Evolutionary conservation across 495 filamentous ascomycete species (phyloP), one percentile per base, ranked within the genome.

Genomic region (Penicillium verhagenii): DNA sequence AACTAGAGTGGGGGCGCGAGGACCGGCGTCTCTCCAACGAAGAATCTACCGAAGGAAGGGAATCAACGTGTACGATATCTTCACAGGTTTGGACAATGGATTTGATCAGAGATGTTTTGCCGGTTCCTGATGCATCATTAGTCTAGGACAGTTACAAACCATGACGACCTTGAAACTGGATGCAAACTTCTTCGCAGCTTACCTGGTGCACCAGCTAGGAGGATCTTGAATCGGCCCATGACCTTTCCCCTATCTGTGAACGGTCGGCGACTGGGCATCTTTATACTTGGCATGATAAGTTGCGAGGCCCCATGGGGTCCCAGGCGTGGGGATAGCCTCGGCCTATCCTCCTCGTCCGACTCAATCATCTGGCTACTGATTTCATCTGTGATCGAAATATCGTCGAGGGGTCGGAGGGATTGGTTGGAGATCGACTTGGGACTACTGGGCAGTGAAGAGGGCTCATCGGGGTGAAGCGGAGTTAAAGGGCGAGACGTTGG

Each of bases 281-380:
- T 87, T 60, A 99, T 90, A 67, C 91, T 96, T 8, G 94, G 94
- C 95, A 99, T 99, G 58, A 99, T 88, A 14, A 99, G 81, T 69
- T 97, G 93, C 26, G 93, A 91, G 16, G 82, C 83, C 58, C 80
- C 85, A 50, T 72, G 74, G 23, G 61, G 56, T 16, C 50, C 63
- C 19, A 66, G 43, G 25, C 57, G 63, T 20, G 69, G 67, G 19
- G 67, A 59, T 3, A 59, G 50, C 2, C 58, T 39, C 14, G 52
- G 52, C 19, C 66, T 66, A 26, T 78, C 72, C 28, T 78, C 75
- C 24, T 79, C 79, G 18, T 75, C 75, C 2, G 78, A 82, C 25
- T 60, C 67, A 45, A 82, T 59, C 10, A 73, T 74, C 44, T 83
- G 73, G 52, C 77, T 77, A 29, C 66, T 69, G 52, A 75, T 68